A percentile compares a stretch with the other conserved stretches of the same genome.
Evolutionary conservation across 1,139 yeast genomes (phyloP).

Genomic region (Pichia cactophila): DNA sequence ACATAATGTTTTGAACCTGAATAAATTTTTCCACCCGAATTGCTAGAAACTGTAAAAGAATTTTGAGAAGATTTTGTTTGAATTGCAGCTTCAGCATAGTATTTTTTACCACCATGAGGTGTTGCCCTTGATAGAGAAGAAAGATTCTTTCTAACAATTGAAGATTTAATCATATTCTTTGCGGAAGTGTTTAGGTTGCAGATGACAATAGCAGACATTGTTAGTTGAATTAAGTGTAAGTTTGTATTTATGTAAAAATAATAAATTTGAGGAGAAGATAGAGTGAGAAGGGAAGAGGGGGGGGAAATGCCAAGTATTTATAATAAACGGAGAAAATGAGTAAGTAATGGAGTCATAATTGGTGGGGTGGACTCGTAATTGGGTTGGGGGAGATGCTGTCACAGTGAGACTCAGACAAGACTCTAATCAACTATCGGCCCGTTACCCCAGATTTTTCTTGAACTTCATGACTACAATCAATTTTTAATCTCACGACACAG

Average conservation of each 20-base stretch:
- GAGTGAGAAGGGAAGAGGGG: neutral
- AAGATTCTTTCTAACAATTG: slow-evolving; percentile 15
- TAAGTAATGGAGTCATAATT: too few relatives aligned
- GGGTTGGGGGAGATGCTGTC: too few relatives aligned
- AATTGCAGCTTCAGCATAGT: slow-evolving; percentile 16
- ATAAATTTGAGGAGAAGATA: neutral
- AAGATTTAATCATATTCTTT: slow-evolving; percentile 19
- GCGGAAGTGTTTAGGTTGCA: slow-evolving; percentile 22
- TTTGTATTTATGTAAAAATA: neutral
- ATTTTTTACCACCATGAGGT: slow-evolving; percentile 19
- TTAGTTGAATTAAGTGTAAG: neutral
- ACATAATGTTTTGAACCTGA: slow-evolving; percentile 24
- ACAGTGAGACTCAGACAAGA: too few relatives aligned
- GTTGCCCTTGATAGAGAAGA: slow-evolving; percentile 19
- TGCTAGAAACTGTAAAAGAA: slow-evolving; percentile 19
- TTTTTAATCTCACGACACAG: too few relatives aligned
- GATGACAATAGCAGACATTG: slow-evolving; percentile 21
- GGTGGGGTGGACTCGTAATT: too few relatives aligned
- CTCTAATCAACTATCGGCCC: too few relatives aligned
- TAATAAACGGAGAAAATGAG: neutral
- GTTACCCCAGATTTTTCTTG: too few relatives aligned
- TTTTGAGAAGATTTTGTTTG: slow-evolving; percentile 9
- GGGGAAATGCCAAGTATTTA: neutral
- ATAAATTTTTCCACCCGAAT: slow-evolving; percentile 25
- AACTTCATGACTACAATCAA: too few relatives aligned